Evolutionary conservation across 2,329 filamentous ascomycete species (phyloP), one percentile per base, ranked within the genome.

Genomic region (Cladophialophora psammophila): DNA sequence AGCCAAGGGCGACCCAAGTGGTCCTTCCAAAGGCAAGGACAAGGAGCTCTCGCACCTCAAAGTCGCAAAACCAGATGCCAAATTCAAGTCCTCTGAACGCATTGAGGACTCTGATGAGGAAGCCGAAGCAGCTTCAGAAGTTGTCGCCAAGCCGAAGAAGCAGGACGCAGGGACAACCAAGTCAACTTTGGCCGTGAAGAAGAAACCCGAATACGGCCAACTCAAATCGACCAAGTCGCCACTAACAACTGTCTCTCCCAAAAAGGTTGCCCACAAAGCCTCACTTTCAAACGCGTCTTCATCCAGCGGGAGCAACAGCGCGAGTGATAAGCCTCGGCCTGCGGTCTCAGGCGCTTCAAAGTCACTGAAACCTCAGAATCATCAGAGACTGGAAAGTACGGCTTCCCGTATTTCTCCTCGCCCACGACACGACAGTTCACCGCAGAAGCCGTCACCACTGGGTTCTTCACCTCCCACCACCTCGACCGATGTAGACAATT

Each of bases 391-490:
- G 34, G 63, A 60, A 26, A 61, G 57, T 53, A 36, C 63, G 61
- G 45, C 50, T 36, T 72, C 70, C 35, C 68, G 66, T 50, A 69
- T 70, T 32, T 68, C 77, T 50, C 74, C 76, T 64, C 80, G 74
- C 69, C 75, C 72, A 74, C 75, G 74, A 59, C 77, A 72, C 58
- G 80, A 78, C 26, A 87, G 80, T 67, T 87, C 85, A 50, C 86
- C 87, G 1, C 85, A 84, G 73, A 88, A 88, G 61, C 86, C 86
- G 2, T 89, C 87, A 15, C 87, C 86, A 12, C 82, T 89, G 10
- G 86, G 85, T 9, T 86, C 85, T 6, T 88, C 87, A 2, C 86
- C 86, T 26, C 86, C 87, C 5, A 83, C 87, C 67, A 88, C 87
- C 74, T 84, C 85, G 34, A 88, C 86, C 20, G 86, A 89, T 73